Evolutionary conservation across 257 asterid species (phyloP).

Genomic region (Solanum ossicruentum): DNA sequence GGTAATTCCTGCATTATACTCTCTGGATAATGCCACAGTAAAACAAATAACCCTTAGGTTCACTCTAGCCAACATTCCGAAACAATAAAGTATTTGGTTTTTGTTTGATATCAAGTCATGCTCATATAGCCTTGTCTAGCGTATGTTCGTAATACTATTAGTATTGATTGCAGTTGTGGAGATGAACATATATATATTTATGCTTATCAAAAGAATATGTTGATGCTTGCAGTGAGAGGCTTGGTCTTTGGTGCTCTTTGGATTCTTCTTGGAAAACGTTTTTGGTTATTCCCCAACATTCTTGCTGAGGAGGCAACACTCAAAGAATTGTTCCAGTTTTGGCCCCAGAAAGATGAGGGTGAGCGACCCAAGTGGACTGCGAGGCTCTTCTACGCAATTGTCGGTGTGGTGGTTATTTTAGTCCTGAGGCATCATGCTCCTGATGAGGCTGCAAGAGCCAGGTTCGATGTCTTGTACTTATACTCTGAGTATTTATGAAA

Average conservation of each 20-base stretch:
- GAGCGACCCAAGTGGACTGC: slow-evolving; percentile 97
- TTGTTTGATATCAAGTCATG: background rate
- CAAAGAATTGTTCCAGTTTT: slow-evolving; percentile 89
- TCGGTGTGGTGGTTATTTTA: slow-evolving; percentile 47
- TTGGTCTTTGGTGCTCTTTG: slow-evolving; percentile 65
- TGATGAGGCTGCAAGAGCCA: slow-evolving; percentile 98
- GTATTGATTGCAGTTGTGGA: background rate
- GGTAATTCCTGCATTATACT: background rate
- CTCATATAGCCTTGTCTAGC: background rate
- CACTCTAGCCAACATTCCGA: background rate
- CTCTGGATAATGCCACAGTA: background rate
- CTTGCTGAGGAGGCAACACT: slow-evolving; percentile 99
- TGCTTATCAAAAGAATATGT: background rate
- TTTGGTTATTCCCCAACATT: slow-evolving; percentile 97
- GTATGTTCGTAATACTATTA: background rate
- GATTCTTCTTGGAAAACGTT: slow-evolving; percentile 77
- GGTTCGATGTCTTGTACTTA: slow-evolving; percentile 30
- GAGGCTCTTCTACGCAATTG: slow-evolving; percentile 64
- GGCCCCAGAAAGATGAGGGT: slow-evolving; percentile 93
- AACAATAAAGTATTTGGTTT: background rate
- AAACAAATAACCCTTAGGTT: background rate
- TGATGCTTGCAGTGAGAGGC: slow-evolving; percentile 61
- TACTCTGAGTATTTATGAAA: background rate
- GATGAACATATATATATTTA: background rate
- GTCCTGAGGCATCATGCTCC: slow-evolving; percentile 98